These are phyloP conservation scores for Grammothele lineata DNA, from an alignment of 768 basidiomycete genomes.

Conservation along the genomic window DNA sequence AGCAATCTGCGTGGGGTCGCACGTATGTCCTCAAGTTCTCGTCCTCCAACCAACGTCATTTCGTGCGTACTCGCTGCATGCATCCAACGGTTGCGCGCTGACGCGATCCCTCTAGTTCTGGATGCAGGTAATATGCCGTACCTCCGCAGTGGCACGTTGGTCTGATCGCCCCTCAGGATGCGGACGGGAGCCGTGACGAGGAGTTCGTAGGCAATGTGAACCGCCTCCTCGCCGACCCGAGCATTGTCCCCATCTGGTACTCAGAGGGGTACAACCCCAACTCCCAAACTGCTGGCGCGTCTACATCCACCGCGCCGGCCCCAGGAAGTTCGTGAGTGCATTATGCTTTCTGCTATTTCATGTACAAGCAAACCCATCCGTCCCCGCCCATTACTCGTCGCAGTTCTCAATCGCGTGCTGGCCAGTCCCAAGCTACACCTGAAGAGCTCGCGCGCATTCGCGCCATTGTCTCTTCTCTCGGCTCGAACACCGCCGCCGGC, in stretches of 20 bases:
- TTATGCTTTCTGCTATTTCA: neutral
- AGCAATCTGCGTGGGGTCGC: constrained; percentile 60
- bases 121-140: constrained; percentile 69
- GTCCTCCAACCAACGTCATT: constrained; percentile 84
- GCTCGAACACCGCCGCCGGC: neutral
- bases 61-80: constrained; percentile 47
- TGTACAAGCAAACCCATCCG: too few relatives aligned
- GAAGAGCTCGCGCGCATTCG: constrained; percentile 66
- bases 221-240: constrained; percentile 62
- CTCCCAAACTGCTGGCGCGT: constrained; percentile 36
- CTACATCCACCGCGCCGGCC: constrained; percentile 33
- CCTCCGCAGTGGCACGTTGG: too few relatives aligned
- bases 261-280: constrained; percentile 42
- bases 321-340: constrained; percentile 13
- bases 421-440: constrained; percentile 35
- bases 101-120: constrained; percentile 67
- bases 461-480: constrained; percentile 38
- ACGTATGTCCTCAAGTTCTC: constrained; percentile 90
- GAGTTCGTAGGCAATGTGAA: constrained; percentile 76
- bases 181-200: constrained; percentile 58
- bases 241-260: constrained; percentile 57
- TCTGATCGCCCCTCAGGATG: constrained; percentile 60
- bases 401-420: constrained; percentile 9
- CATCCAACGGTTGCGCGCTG: too few relatives aligned
- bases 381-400: neutral